Percentiles rank a stretch among this genome's conserved stretches.
Evolutionary conservation across 306 rosid species (phyloP).

Genomic region (Pachyrhizus erosus): DNA sequence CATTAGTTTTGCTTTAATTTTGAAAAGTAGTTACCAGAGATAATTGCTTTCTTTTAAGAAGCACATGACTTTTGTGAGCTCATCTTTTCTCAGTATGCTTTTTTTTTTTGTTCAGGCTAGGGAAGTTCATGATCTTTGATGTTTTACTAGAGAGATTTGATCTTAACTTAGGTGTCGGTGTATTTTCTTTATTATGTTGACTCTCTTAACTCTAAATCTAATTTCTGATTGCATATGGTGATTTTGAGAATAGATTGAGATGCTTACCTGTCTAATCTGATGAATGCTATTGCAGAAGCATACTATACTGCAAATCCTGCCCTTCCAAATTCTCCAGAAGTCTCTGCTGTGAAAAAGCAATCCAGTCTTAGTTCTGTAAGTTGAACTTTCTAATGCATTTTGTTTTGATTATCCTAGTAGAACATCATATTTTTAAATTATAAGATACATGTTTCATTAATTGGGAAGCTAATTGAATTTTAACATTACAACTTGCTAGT

Average conservation of each 20-base stretch:
- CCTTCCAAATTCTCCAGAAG: conserved; percentile 60
- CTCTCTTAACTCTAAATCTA: neutral
- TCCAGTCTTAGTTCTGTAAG: conserved; percentile 73
- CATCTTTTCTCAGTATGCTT: conserved; percentile 6
- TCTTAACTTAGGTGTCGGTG: conserved; percentile 17
- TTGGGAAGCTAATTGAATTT: neutral
- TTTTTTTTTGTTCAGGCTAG: conserved; percentile 26
- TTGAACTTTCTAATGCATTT: conserved; percentile 47
- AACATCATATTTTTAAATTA: conserved; percentile 1
- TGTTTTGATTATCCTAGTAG: conserved; percentile 5
- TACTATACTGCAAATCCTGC: conserved; percentile 54
- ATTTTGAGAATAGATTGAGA: conserved; percentile 26
- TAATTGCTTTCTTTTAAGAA: neutral
- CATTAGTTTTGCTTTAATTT: neutral
- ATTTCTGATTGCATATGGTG: conserved; percentile 28
- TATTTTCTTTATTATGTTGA: too few relatives aligned
- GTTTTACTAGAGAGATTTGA: conserved; percentile 9
- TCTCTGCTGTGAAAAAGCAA: conserved; percentile 64
- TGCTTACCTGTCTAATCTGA: conserved; percentile 44
- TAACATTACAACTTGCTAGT: neutral
- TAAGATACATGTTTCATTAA: conserved; percentile 4
- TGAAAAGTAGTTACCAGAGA: conserved; percentile 5
- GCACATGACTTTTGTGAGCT: neutral
- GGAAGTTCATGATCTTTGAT: neutral
- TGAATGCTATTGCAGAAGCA: conserved; percentile 67